Evolutionary conservation across 2,329 filamentous ascomycete genomes (phyloP).

Genomic region (Venturia oleaginea): DNA sequence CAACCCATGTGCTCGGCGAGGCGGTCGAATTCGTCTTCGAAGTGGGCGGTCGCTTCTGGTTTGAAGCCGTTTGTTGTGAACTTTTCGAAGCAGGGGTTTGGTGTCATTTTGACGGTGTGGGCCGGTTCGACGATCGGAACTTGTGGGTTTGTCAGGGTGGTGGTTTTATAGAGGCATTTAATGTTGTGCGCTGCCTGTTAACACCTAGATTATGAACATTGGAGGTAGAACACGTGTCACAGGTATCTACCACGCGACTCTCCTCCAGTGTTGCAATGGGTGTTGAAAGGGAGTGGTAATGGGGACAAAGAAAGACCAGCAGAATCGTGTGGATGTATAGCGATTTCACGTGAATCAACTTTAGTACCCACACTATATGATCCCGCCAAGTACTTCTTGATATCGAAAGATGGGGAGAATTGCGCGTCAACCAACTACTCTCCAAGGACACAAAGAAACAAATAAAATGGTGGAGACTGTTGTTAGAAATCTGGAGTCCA

Average conservation of each 20-base stretch:
- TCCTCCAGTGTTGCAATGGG: background rate
- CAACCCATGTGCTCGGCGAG: conserved; percentile 2
- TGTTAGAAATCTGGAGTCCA: too few relatives aligned
- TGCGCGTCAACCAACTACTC: too few relatives aligned
- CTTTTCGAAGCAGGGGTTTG: background rate
- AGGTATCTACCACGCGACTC: background rate
- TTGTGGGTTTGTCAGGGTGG: background rate
- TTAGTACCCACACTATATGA: too few relatives aligned
- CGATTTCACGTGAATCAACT: too few relatives aligned
- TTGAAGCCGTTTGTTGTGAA: conserved; percentile 7
- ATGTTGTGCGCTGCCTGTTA: background rate
- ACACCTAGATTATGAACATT: too few relatives aligned
- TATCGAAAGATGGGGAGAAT: too few relatives aligned
- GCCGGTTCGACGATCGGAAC: background rate
- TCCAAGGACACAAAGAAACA: too few relatives aligned
- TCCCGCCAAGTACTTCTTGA: too few relatives aligned
- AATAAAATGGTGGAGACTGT: too few relatives aligned
- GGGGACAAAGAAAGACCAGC: background rate
- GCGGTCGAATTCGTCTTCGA: conserved; percentile 1
- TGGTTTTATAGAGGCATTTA: background rate
- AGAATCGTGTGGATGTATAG: too few relatives aligned
- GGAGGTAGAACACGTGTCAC: background rate
- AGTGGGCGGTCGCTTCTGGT: background rate
- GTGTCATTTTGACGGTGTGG: background rate
- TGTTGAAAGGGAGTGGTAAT: background rate